Conservation (phyloP, 306 rosid species). For the Fagus crenata region DNA sequence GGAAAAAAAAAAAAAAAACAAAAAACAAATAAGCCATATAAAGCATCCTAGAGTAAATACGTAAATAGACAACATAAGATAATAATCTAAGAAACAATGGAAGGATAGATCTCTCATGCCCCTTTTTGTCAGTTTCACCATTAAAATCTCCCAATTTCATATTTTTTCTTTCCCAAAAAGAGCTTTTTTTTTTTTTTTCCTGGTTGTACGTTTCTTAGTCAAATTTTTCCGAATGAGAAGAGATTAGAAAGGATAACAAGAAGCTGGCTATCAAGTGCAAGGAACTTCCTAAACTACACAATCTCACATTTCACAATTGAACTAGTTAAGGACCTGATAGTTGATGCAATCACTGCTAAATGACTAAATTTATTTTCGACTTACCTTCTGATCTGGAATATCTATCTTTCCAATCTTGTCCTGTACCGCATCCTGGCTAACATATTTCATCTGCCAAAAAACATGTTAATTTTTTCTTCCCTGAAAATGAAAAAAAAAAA, state of each 20-base stretch:
- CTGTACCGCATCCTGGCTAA: slow-evolving; percentile 52
- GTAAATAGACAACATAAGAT: background rate
- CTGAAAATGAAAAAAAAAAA: background rate
- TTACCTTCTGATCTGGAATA: slow-evolving; percentile 95
- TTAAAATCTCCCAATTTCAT: background rate
- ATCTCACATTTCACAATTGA: background rate
- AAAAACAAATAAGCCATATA: slow-evolving; percentile 3
- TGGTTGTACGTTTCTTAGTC: slow-evolving; percentile 42
- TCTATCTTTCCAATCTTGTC: slow-evolving; percentile 82
- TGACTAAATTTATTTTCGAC: background rate
- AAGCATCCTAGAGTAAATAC: slow-evolving; percentile 9
- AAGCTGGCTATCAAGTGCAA: background rate
- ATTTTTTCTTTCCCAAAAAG: background rate
- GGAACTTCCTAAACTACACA: background rate
- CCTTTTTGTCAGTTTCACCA: slow-evolving; percentile 1
- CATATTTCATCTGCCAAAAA: slow-evolving; percentile 72
- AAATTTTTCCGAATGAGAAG: slow-evolving; percentile 16
- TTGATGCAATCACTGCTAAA: slow-evolving; percentile 21
- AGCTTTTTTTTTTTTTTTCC: slow-evolving; percentile 40
- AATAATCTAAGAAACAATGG: background rate
- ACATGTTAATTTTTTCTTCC: slow-evolving; percentile 12
- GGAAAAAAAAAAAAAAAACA: background rate
- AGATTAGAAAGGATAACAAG: background rate
- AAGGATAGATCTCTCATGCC: slow-evolving; percentile 27
- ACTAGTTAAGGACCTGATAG: background rate